Conservation (phyloP, 2,329 filamentous ascomycete genomes). For the Metarhizium rileyi region DNA sequence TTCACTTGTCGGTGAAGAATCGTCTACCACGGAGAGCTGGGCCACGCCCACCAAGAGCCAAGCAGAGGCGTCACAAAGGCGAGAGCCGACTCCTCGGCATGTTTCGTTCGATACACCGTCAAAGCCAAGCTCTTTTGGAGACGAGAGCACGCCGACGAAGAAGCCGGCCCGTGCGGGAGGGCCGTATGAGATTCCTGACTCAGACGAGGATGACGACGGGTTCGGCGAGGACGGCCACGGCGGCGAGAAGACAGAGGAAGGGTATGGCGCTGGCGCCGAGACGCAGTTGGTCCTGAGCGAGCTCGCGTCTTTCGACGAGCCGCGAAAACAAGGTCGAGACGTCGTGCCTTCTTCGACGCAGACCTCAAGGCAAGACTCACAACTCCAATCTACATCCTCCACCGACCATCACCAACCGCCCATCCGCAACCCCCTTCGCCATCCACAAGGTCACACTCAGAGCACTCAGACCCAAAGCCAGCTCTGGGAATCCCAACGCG, state of each 20-base stretch:
- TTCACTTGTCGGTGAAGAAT: constrained; percentile 35
- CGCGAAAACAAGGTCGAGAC: constrained; percentile 7
- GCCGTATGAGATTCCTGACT: constrained; percentile 36
- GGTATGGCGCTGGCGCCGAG: constrained; percentile 19
- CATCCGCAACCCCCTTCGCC: constrained; percentile 19
- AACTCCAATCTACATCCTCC: neutral
- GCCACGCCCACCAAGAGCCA: constrained; percentile 15
- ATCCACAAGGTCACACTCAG: constrained; percentile 8
- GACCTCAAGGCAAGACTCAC: neutral
- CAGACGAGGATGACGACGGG: constrained; percentile 30
- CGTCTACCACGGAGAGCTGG: constrained; percentile 30
- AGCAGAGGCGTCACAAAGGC: constrained; percentile 2
- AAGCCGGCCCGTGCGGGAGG: neutral
- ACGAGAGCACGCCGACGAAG: constrained; percentile 12
- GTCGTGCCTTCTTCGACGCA: neutral
- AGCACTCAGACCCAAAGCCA: constrained; percentile 19
- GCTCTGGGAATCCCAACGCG: constrained; percentile 35
- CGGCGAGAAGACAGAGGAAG: constrained; percentile 8
- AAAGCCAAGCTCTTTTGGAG: neutral
- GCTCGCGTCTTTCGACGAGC: constrained; percentile 19
- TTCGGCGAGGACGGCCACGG: constrained; percentile 7
- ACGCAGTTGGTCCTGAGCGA: constrained; percentile 26
- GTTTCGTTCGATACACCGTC: neutral
- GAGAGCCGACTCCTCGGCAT: neutral
- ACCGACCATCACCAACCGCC: constrained; percentile 1